Evolutionary conservation across 768 basidiomycete genomes (phyloP).

Genomic region (Mycena rosella): DNA sequence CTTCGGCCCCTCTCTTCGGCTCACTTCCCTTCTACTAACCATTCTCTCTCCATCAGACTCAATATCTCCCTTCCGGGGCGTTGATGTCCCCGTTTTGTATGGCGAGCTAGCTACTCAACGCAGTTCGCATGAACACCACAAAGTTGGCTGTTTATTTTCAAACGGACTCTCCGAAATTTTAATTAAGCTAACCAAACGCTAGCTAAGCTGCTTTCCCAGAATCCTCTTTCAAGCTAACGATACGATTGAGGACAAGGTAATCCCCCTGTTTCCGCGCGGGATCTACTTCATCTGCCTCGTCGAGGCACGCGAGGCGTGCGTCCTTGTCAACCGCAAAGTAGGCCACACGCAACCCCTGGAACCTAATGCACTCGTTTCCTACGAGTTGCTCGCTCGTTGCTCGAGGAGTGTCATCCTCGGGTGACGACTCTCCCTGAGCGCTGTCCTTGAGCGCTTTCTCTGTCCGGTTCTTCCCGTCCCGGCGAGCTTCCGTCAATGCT

Average conservation of each 20-base stretch:
- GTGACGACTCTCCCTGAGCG: slow-evolving; percentile 47
- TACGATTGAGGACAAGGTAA: slow-evolving; percentile 87
- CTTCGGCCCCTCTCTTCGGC: no score
- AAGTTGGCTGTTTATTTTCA: no score
- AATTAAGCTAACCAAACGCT: background rate
- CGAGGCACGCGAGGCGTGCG: slow-evolving; percentile 73
- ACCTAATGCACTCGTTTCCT: slow-evolving; percentile 93
- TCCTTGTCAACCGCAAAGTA: slow-evolving; percentile 97
- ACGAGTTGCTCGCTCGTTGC: slow-evolving; percentile 84
- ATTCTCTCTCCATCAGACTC: no score
- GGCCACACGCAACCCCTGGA: slow-evolving; percentile 96
- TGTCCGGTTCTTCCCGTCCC: slow-evolving; percentile 73
- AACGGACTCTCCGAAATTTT: no score
- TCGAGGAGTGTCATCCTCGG: slow-evolving; percentile 70
- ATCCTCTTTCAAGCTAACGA: slow-evolving; percentile 96
- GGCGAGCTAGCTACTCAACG: no score
- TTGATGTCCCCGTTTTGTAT: no score
- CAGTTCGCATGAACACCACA: no score
- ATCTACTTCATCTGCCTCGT: slow-evolving; percentile 59
- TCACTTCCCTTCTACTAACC: no score
- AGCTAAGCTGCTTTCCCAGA: slow-evolving; percentile 68
- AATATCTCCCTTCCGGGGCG: no score
- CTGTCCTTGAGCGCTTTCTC: slow-evolving; percentile 68
- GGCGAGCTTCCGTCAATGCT: slow-evolving; percentile 71
- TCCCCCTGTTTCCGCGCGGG: slow-evolving; percentile 75